These are phyloP conservation scores for Podospora anserina DNA, from an alignment of 495 filamentous ascomycete genomes.

Conservation along the genomic window DNA sequence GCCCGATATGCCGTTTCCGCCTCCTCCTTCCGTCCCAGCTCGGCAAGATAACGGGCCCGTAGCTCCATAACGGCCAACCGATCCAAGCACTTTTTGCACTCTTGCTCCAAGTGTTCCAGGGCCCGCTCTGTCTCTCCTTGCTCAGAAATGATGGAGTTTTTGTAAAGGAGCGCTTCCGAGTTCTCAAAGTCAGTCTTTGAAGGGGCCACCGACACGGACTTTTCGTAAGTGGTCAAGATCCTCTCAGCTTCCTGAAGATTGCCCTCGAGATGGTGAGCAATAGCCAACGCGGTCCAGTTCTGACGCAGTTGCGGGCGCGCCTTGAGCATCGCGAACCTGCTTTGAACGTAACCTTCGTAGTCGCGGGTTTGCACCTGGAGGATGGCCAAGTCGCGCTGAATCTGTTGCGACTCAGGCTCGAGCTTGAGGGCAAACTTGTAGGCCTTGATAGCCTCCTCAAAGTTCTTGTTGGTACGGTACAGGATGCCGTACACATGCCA, in stretches of 20 bases:
- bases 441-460: conserved; percentile 97
- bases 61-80: conserved; percentile 86
- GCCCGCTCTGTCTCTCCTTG: conserved; percentile 73
- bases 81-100: conserved; percentile 75
- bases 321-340: conserved; percentile 78
- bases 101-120: conserved; percentile 77
- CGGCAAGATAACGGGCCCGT: conserved; percentile 77
- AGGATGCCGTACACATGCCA: conserved; percentile 99
- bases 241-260: conserved; percentile 83
- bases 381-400: conserved; percentile 87
- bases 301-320: conserved; percentile 71
- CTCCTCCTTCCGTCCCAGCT: conserved; percentile 73
- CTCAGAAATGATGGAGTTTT: conserved; percentile 92
- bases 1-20: conserved; percentile 76
- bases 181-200: conserved; percentile 79
- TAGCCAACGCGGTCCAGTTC: conserved; percentile 94
- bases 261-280: conserved; percentile 86
- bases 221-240: conserved; percentile 86
- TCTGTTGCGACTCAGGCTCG: conserved; percentile 89
- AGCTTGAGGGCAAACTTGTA: conserved; percentile 92
- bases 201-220: conserved; percentile 75
- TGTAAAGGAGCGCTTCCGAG: conserved; percentile 93
- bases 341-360: conserved; percentile 88
- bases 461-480: conserved; percentile 90
- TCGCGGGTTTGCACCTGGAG: conserved; percentile 97